Percentiles rank a stretch among this genome's conserved stretches.
These are phyloP conservation scores for Albatrellus sp. DNA, from an alignment of 1,284 basidiomycete species.

Conservation along the genomic window DNA sequence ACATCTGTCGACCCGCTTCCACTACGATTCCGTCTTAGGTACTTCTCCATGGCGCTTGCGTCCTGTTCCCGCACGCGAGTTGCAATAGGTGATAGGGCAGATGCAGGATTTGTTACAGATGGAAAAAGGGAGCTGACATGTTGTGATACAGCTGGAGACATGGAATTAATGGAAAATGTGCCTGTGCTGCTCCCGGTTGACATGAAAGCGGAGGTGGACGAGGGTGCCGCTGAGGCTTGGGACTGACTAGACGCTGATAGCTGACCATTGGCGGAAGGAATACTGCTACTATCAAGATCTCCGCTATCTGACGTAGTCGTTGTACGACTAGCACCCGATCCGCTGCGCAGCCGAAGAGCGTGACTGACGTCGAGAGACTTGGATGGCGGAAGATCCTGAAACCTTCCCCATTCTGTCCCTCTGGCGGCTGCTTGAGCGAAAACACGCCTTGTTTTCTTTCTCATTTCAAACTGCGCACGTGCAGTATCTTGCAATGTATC, in stretches of 20 bases:
- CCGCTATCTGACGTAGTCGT: constrained; percentile 58
- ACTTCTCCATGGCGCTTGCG: constrained; percentile 76
- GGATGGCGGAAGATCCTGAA: constrained; percentile 11
- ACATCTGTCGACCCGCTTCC: constrained; percentile 66
- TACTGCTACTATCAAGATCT: constrained; percentile 36
- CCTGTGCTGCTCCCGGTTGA: constrained; percentile 31
- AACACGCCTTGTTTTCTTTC: constrained; percentile 60
- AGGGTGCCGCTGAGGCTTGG: background rate
- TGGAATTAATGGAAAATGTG: constrained; percentile 23
- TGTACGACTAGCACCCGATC: constrained; percentile 68
- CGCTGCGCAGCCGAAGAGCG: constrained; percentile 54
- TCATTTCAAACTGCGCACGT: constrained; percentile 59
- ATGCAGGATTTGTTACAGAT: constrained; percentile 24
- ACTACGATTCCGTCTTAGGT: constrained; percentile 64
- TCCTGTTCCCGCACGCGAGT: constrained; percentile 69
- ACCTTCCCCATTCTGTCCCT: constrained; percentile 43
- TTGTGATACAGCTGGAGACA: background rate
- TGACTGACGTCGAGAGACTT: constrained; percentile 13
- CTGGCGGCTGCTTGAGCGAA: constrained; percentile 56
- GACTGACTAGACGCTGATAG: constrained; percentile 13
- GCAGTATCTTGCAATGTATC: constrained; percentile 71
- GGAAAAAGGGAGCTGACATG: constrained; percentile 17
- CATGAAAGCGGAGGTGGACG: background rate
- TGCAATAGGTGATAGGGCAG: constrained; percentile 58
- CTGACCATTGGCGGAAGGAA: constrained; percentile 17